Percentiles rank a stretch among this genome's conserved stretches.
Evolutionary conservation across 192 early-diverging fungal genomes (phyloP).

Genomic region (Mortierella hygrophila): DNA sequence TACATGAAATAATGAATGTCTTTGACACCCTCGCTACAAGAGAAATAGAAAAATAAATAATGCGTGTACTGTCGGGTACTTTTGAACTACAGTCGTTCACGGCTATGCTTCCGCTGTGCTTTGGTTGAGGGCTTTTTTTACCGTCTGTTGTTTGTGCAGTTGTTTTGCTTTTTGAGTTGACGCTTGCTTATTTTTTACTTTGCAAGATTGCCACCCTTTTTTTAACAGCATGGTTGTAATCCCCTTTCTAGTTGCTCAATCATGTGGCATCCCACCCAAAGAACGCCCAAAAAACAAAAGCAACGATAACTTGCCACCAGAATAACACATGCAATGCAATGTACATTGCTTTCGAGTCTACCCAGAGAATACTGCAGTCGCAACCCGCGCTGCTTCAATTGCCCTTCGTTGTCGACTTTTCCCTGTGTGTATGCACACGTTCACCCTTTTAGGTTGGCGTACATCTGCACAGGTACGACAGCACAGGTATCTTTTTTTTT

Average conservation of each 20-base stretch:
- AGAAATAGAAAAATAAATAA: neutral
- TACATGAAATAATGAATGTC: neutral
- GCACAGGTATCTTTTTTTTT: neutral
- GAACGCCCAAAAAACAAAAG: neutral
- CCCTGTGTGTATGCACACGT: conserved; percentile 3
- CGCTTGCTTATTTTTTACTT: neutral
- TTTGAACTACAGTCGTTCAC: neutral
- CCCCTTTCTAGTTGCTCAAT: neutral
- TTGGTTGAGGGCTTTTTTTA: neutral
- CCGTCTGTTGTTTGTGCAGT: neutral
- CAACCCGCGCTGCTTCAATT: neutral
- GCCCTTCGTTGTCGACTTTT: neutral
- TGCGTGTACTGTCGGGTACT: neutral
- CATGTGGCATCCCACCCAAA: neutral
- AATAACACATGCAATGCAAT: too few relatives aligned
- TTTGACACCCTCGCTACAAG: neutral
- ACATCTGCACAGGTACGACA: neutral
- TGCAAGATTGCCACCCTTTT: neutral
- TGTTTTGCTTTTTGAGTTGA: neutral
- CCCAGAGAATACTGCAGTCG: too few relatives aligned
- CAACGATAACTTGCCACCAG: too few relatives aligned
- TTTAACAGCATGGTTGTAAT: neutral
- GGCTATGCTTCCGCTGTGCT: conserved; percentile 3
- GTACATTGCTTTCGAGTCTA: too few relatives aligned
- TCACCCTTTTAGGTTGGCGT: neutral